Conservation (phyloP, 768 basidiomycete species). For the Trametes coccinea region DNA sequence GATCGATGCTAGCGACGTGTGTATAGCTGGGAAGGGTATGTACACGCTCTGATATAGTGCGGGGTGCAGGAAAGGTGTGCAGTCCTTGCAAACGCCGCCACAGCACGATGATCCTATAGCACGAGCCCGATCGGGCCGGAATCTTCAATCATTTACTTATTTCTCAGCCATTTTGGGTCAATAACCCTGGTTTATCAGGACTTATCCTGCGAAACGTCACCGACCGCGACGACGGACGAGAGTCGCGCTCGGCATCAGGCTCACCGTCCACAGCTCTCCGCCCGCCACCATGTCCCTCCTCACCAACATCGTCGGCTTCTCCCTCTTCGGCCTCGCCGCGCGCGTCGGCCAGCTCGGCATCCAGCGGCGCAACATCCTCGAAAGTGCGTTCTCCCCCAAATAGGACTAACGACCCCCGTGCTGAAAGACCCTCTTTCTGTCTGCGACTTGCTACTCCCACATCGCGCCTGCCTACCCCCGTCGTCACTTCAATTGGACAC, state of each 20-base stretch:
- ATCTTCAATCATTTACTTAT: neutral
- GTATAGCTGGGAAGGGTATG: neutral
- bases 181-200: neutral
- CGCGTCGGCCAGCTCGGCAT: constrained; percentile 88
- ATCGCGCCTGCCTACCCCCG: neutral
- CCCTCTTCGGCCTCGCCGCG: constrained; percentile 78
- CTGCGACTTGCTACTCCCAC: neutral
- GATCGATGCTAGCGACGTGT: neutral
- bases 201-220: constrained; percentile 7
- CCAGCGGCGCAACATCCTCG: constrained; percentile 74
- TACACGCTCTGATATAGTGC: neutral
- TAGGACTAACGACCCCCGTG: neutral
- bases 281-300: constrained; percentile 56
- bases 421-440: neutral
- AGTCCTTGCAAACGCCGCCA: neutral
- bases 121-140: neutral
- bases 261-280: neutral
- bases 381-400: constrained; percentile 57
- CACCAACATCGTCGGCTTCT: constrained; percentile 74
- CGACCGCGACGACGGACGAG: neutral
- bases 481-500: neutral
- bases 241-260: neutral
- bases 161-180: neutral
- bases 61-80: neutral
- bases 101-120: neutral